Evolutionary conservation across 352 stramenopile species (phyloP).

Genomic region (Salisapilia sapeloensis): DNA sequence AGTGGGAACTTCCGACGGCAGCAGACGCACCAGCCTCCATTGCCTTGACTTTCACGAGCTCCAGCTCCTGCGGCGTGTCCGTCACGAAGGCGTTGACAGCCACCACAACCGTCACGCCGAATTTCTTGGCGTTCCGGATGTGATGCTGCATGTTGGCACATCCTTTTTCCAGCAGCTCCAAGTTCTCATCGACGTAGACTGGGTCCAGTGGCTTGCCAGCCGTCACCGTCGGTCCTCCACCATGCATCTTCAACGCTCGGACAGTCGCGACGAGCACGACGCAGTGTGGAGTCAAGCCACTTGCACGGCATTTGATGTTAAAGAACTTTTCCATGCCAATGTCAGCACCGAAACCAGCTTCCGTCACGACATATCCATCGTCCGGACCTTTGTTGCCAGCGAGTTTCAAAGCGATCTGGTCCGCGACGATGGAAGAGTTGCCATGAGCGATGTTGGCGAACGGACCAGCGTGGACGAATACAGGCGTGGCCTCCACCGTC

Average conservation of each 20-base stretch:
- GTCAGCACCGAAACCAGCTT: slow-evolving; percentile 96
- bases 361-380: slow-evolving; percentile 94
- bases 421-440: slow-evolving; percentile 95
- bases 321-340: slow-evolving; percentile 98
- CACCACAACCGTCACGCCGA: slow-evolving; percentile 93
- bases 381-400: slow-evolving; percentile 86
- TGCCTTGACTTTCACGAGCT: slow-evolving; percentile 83
- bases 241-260: slow-evolving; percentile 98
- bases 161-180: slow-evolving; percentile 86
- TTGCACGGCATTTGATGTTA: slow-evolving; percentile 97
- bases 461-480: slow-evolving; percentile 96
- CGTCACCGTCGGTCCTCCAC: slow-evolving; percentile 89
- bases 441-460: slow-evolving; percentile 98
- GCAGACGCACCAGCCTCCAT: slow-evolving; percentile 88
- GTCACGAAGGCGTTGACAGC: slow-evolving; percentile 80
- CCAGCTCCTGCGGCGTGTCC: slow-evolving; percentile 79
- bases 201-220: slow-evolving; percentile 81
- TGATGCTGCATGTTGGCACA: slow-evolving; percentile 91
- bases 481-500: slow-evolving; percentile 89
- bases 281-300: slow-evolving; percentile 90
- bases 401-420: slow-evolving; percentile 89
- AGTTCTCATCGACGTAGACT: slow-evolving; percentile 92
- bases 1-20: slow-evolving; percentile 90
- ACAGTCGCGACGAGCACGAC: slow-evolving; percentile 97
- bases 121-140: slow-evolving; percentile 91